Conservation (phyloP, 768 basidiomycete species). For the Boletellus ananiceps region DNA sequence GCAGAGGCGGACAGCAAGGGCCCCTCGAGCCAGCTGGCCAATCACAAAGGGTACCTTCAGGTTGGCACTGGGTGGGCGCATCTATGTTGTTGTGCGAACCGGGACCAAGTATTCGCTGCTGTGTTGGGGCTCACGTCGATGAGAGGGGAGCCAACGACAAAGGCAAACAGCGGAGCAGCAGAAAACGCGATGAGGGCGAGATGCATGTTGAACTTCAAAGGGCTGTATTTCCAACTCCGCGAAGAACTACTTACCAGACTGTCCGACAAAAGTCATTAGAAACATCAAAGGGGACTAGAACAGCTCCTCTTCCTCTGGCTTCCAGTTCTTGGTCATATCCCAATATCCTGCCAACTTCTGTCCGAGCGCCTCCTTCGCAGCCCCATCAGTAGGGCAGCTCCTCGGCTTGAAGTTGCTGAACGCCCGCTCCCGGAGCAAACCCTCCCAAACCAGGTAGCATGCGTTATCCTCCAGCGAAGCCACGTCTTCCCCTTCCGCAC, state of each 20-base stretch:
- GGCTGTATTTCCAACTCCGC: constrained; percentile 5
- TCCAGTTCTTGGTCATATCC: constrained; percentile 93
- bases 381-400: constrained; percentile 76
- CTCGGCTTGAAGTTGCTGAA: constrained; percentile 79
- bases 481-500: constrained; percentile 10
- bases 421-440: constrained; percentile 73
- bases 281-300: constrained; percentile 35
- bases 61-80: neutral
- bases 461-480: constrained; percentile 77
- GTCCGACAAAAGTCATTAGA: neutral
- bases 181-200: neutral
- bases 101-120: neutral
- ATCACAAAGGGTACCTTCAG: constrained; percentile 9
- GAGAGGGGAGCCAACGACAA: constrained; percentile 4
- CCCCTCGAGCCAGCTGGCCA: constrained; percentile 14
- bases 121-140: neutral
- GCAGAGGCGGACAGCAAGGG: constrained; percentile 12
- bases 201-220: neutral
- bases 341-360: constrained; percentile 84
- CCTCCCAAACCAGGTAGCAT: constrained; percentile 93
- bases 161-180: neutral
- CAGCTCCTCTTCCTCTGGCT: constrained; percentile 73
- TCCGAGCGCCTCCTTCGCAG: constrained; percentile 84
- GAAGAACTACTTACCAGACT: neutral
- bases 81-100: neutral